A percentile compares a stretch with the other conserved stretches of the same genome.
Evolutionary conservation across 495 filamentous ascomycete species (phyloP).

Genomic region (Sporormia fimetaria): DNA sequence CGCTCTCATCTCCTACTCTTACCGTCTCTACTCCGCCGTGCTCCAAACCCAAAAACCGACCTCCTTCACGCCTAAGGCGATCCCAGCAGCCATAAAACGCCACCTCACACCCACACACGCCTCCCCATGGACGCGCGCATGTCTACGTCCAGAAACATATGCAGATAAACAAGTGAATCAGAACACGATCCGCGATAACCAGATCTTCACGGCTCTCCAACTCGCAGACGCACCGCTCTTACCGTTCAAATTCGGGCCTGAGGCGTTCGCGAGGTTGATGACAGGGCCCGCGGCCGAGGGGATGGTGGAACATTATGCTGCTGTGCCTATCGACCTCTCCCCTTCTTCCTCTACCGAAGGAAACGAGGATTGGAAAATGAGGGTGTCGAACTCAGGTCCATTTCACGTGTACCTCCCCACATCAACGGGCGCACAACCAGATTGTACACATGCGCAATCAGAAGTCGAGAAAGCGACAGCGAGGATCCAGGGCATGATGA

Average conservation of each 20-base stretch:
- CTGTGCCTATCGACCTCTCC: too few relatives aligned
- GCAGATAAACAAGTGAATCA: too few relatives aligned
- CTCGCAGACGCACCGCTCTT: constrained; percentile 10
- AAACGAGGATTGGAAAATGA: too few relatives aligned
- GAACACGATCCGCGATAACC: background rate
- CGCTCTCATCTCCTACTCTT: constrained; percentile 6
- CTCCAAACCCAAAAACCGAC: background rate
- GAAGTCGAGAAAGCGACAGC: background rate
- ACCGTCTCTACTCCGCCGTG: constrained; percentile 7
- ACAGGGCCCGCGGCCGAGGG: constrained; percentile 3
- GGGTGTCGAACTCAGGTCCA: too few relatives aligned
- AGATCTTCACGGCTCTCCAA: constrained; percentile 1
- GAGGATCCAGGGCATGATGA: constrained; percentile 8
- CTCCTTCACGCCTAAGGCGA: too few relatives aligned
- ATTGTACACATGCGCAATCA: too few relatives aligned
- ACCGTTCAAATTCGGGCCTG: background rate
- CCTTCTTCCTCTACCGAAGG: too few relatives aligned
- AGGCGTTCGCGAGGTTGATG: constrained; percentile 5
- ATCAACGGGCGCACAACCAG: too few relatives aligned
- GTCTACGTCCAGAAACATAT: too few relatives aligned
- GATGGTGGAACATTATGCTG: too few relatives aligned
- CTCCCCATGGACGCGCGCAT: background rate
- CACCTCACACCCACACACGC: background rate
- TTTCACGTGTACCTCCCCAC: constrained; percentile 1
- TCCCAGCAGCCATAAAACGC: background rate